phyloP scores from a whole-genome alignment of 164 flowering plant species.

The Vitis labrusca region DNA sequence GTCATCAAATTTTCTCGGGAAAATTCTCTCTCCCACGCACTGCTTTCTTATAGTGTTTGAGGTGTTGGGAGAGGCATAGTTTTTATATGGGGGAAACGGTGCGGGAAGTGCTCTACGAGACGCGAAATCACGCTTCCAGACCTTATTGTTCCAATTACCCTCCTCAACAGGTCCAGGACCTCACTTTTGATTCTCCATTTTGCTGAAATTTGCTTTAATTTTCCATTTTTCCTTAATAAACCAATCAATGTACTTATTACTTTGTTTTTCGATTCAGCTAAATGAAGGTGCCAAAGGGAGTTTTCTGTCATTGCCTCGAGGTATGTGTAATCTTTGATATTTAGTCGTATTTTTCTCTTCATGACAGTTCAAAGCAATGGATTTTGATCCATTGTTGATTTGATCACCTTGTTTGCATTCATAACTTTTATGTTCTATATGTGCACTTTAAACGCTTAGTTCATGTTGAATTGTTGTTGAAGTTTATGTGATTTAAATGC shows the following conservation, averaged over 20 bases:
- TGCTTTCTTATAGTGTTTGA: constrained; percentile 7
- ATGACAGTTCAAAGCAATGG: neutral
- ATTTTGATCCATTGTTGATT: too few species aligned
- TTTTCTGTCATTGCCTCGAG: constrained; percentile 42
- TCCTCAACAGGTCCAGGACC: constrained; percentile 51
- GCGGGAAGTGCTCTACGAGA: constrained; percentile 64
- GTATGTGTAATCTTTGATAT: constrained; percentile 18
- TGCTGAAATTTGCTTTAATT: neutral
- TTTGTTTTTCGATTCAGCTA: constrained; percentile 24
- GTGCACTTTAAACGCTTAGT: too few species aligned
- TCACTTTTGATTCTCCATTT: neutral
- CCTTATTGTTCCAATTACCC: constrained; percentile 62
- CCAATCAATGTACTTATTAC: neutral
- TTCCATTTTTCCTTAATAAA: neutral
- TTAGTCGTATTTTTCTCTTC: neutral
- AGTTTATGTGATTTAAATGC: too few species aligned
- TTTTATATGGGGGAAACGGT: constrained; percentile 30
- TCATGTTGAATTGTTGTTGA: too few species aligned
- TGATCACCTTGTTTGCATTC: too few species aligned
- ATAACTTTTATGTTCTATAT: too few species aligned
- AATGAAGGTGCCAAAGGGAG: constrained; percentile 40
- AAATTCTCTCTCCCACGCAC: too few species aligned
- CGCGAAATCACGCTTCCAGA: constrained; percentile 60
- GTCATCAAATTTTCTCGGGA: too few species aligned
- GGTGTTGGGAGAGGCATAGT: neutral